Evolutionary conservation across 2,329 filamentous ascomycete genomes (phyloP), one percentile per base, ranked within the genome.

Genomic region (Mollisiaceae sp.): DNA sequence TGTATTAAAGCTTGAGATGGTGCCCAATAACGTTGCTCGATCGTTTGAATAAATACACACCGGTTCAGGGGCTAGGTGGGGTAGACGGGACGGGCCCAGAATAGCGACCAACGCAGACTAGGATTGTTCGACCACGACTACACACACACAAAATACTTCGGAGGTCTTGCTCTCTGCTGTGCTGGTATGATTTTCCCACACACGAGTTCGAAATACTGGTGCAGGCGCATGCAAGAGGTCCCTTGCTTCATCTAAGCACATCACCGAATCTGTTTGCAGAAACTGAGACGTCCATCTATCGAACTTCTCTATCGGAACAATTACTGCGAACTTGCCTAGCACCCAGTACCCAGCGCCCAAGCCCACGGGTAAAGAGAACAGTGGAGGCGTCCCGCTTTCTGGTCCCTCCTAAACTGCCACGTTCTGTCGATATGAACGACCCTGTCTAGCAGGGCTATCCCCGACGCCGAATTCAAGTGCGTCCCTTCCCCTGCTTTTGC

Each of bases 361-460:
- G 27, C 3, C 62, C 50, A 43, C 27, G 55, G 56, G 39, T 52
- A 38, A 60, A 43, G 52, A 50, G 62, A 45, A 41, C 55, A 18
- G 57, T 64, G 62, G 62, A 64, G 52, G 47, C 62, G 58, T 47
- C 52, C 62, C 38, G 62, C 45, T 39, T 52, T 52, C 57, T 38
- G 52, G 39, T 36, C 39, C 43, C 22, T 32, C 27, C 27, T 6
- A 32, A 6, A 32, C 27, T 60, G 62, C 62, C 62, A 64, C 56
- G 62, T 64, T 59, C 62, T 45, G n/a, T 58, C 58, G 43, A 54
- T 27, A 54, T 55, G 39, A 27, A 24, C 39, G 35, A 39, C 22
- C 22, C 62, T 47, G 27, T 41, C 22, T 38, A 32, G 36, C 61
- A 63, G 55, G 61, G 61, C 11, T 59, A 27, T 43, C 61, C 55